Evolutionary conservation across 2,329 filamentous ascomycete genomes (phyloP).

Genomic region (Ramularia endophylla): DNA sequence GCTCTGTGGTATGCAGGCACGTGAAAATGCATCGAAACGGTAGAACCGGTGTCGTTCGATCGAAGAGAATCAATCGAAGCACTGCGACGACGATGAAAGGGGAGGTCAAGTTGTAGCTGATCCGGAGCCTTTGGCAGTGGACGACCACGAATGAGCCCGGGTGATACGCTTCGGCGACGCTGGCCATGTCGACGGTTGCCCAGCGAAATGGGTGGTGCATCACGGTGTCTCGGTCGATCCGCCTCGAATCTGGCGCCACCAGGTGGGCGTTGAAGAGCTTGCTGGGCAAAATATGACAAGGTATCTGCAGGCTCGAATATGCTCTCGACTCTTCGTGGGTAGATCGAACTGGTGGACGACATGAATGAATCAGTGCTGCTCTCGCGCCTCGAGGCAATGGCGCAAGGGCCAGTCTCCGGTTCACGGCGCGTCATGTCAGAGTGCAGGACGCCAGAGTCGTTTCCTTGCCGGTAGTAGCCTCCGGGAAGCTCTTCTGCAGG

Average conservation of each 20-base stretch:
- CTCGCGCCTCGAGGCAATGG: conserved; percentile 7
- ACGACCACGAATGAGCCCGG: too few relatives aligned
- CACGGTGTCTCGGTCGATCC: neutral
- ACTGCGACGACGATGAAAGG: too few relatives aligned
- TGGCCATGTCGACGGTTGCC: too few relatives aligned
- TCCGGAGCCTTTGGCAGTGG: too few relatives aligned
- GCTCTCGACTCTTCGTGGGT: conserved; percentile 64
- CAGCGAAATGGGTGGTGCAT: too few relatives aligned
- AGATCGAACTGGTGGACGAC: conserved; percentile 60
- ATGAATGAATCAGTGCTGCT: conserved; percentile 52
- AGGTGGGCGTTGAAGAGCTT: conserved; percentile 42
- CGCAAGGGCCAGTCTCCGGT: conserved; percentile 11
- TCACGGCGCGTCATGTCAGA: conserved; percentile 44
- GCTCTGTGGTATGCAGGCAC: too few relatives aligned
- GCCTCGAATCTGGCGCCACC: conserved; percentile 41
- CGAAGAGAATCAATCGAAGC: too few relatives aligned
- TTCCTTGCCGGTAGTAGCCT: conserved; percentile 63
- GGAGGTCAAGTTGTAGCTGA: too few relatives aligned
- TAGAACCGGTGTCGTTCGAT: too few relatives aligned
- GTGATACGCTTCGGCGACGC: too few relatives aligned
- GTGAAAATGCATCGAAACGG: too few relatives aligned
- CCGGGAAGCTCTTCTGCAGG: conserved; percentile 61
- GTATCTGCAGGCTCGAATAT: conserved; percentile 71
- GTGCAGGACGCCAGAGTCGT: conserved; percentile 60
- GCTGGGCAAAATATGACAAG: conserved; percentile 65